Conservation (phyloP, 805 yeast genomes). For the Suhomyces sp. region DNA sequence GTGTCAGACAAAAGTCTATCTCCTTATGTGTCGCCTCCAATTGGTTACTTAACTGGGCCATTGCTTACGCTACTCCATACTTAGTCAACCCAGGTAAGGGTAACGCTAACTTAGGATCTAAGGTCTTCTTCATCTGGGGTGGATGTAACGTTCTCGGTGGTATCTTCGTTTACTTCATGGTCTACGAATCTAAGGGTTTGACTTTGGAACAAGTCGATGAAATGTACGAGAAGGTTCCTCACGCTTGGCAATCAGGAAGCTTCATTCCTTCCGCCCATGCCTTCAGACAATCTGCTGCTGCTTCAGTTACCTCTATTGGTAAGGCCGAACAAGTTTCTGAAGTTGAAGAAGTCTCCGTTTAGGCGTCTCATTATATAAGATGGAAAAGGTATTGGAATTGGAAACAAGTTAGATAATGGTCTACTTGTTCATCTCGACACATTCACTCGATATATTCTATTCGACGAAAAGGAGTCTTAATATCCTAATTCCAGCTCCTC, state of each 20-base stretch:
- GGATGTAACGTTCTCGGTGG: slow-evolving; percentile 37
- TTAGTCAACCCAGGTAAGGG: slow-evolving; percentile 41
- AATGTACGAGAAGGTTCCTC: slow-evolving; percentile 31
- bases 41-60: slow-evolving; percentile 45
- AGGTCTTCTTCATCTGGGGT: slow-evolving; percentile 46
- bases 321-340: slow-evolving; percentile 28
- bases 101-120: slow-evolving; percentile 38
- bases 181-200: slow-evolving; percentile 43
- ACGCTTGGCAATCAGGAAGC: slow-evolving; percentile 33
- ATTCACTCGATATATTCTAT: not conserved
- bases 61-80: slow-evolving; percentile 43
- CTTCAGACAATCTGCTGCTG: slow-evolving; percentile 27
- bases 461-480: not conserved
- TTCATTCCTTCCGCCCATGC: slow-evolving; percentile 38
- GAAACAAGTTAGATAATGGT: not conserved
- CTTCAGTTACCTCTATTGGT: slow-evolving; percentile 14
- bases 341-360: slow-evolving; percentile 30
- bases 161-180: slow-evolving; percentile 31
- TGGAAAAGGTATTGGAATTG: too few species aligned
- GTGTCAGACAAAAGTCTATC: slow-evolving; percentile 40
- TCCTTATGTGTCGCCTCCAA: slow-evolving; percentile 42
- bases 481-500: not conserved
- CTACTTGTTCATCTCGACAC: not conserved
- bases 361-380: not conserved
- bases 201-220: slow-evolving; percentile 44